Conservation (phyloP, 257 asterid genomes). For the Solanum chiquidenum region DNA sequence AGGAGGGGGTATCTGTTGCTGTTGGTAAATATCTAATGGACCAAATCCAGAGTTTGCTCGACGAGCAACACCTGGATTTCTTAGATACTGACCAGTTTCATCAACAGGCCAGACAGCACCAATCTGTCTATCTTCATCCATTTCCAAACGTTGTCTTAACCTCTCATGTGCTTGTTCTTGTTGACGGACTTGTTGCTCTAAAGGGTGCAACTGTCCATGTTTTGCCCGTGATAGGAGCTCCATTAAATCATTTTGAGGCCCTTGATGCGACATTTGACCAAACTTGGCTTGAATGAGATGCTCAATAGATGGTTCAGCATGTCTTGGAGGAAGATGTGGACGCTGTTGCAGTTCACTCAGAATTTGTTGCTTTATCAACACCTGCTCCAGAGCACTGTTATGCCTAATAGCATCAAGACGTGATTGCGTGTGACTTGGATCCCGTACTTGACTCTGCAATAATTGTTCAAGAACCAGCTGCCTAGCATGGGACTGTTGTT, state of each 20-base stretch:
- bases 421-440: conserved; percentile 56
- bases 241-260: conserved; percentile 58
- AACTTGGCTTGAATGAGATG: conserved; percentile 70
- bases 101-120: conserved; percentile 64
- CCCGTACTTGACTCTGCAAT: conserved; percentile 68
- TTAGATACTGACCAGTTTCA: conserved; percentile 60
- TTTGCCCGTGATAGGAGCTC: conserved; percentile 64
- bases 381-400: conserved; percentile 61
- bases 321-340: conserved; percentile 59
- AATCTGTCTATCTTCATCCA: conserved; percentile 74
- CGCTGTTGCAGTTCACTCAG: conserved; percentile 72
- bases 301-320: conserved; percentile 68
- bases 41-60: conserved; percentile 60
- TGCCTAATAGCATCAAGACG: conserved; percentile 64
- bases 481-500: conserved; percentile 74
- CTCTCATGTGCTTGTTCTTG: conserved; percentile 79
- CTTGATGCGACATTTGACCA: conserved; percentile 65
- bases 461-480: conserved; percentile 72
- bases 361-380: conserved; percentile 62
- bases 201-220: conserved; percentile 67
- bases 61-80: conserved; percentile 44
- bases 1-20: conserved; percentile 49
- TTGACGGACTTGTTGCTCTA: conserved; percentile 75
- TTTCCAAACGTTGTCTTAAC: conserved; percentile 77
- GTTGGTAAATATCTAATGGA: conserved; percentile 51